A percentile compares a stretch with the other conserved stretches of the same genome.
Evolutionary conservation across 805 yeast species (phyloP).

Genomic region (Kluyveromyces nonfermentans): DNA sequence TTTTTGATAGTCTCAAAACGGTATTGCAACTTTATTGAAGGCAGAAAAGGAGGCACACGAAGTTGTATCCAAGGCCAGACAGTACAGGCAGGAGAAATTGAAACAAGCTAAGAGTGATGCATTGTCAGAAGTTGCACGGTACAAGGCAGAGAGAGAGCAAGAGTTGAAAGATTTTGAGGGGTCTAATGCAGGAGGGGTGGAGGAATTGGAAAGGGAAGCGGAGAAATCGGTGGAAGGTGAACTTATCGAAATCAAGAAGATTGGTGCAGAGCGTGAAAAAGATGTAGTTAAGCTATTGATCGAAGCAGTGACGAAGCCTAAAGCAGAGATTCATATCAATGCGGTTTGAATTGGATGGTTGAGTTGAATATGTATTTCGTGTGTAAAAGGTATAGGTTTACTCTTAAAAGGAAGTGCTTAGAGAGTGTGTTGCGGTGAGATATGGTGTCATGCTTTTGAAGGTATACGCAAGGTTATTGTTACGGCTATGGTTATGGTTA

Average conservation of each 20-base stretch:
- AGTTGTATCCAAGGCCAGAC: slow-evolving; percentile 87
- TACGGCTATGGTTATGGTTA: too few species aligned
- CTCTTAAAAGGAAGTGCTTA: not conserved
- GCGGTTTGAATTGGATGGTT: slow-evolving; percentile 30
- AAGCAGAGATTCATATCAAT: slow-evolving; percentile 75
- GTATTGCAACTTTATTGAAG: slow-evolving; percentile 34
- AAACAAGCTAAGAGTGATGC: slow-evolving; percentile 96
- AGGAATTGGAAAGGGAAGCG: slow-evolving; percentile 55
- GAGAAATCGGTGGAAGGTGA: slow-evolving; percentile 64
- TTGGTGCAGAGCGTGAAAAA: slow-evolving; percentile 51
- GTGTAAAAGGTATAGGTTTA: not conserved
- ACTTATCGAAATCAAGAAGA: slow-evolving; percentile 54
- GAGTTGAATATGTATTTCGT: not conserved
- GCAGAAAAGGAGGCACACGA: slow-evolving; percentile 98
- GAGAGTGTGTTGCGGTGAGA: too few species aligned
- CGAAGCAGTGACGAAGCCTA: slow-evolving; percentile 70
- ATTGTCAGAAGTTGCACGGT: slow-evolving; percentile 74
- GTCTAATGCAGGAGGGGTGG: slow-evolving; percentile 55
- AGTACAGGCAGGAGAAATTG: slow-evolving; percentile 64
- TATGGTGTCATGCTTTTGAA: not conserved
- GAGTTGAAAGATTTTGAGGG: slow-evolving; percentile 69
- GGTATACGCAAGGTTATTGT: too few species aligned
- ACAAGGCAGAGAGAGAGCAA: slow-evolving; percentile 72
- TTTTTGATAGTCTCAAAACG: slow-evolving; percentile 23
- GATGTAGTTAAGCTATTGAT: slow-evolving; percentile 68